Base-by-base conservation (phyloP, 1,139 yeast genomes). In the Dujonia santamariae region DNA sequence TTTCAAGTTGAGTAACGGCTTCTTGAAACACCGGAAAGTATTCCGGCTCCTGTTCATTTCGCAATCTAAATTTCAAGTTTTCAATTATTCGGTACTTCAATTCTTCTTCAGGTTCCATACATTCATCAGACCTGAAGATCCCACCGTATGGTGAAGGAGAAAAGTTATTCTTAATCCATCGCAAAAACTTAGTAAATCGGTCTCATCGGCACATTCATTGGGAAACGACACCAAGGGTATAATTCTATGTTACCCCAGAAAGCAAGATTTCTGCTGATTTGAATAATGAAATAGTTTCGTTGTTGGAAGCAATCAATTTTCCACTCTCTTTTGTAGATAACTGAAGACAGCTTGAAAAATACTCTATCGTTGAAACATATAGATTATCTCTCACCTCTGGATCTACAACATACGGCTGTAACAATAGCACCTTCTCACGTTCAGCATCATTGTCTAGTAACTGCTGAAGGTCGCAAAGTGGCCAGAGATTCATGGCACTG, bases 191-290 rank as follows among this genome's bases (percentile, higher is more conserved):
- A 61, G 28, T 17, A 47, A 44, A 35, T 56, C 61, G 1, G 51
- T 31, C 4, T 17, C 15, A n/a, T 13, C 21, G 8, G 9, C 24
- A 22, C 53, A n/a, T n/a, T n/a, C n/a, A n/a, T n/a, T n/a, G n/a
- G n/a, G 55, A 35, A 50, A 54, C 11, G 47, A 43, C 1, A 63
- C 45, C 18, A 63, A 39, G 1, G 67, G 65, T 11, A 55, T 39
- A 11, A 59, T 34, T 27, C 43, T 43, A 38, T 52, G 53, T 2
- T 12, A 54, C 43, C 7, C 53, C 48, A 2, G 61, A 51, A 5
- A 52, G 38, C 4, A 47, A 34, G 11, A 57, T 26, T 34, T 56
- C 61, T 19, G 51, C 56, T 0, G 59, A 31, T 12, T 16, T n/a
- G 16, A 29, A 18, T 6, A 5, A 12, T 12, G 34, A n/a, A 12